These are phyloP conservation scores for Chiua virens DNA, from an alignment of 768 basidiomycete genomes.

Conservation along the genomic window DNA sequence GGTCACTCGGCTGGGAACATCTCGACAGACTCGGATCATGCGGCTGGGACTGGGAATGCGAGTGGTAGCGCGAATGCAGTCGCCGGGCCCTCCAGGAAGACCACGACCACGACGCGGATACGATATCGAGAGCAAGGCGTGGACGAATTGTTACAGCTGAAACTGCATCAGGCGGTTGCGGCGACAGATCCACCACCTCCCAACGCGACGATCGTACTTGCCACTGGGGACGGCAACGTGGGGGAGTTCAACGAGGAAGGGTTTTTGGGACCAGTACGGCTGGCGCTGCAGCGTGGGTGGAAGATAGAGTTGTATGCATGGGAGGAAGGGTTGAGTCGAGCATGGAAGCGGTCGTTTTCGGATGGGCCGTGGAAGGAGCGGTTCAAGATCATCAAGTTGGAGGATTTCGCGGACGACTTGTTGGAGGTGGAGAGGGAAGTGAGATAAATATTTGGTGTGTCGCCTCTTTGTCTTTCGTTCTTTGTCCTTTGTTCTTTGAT, in stretches of 20 bases:
- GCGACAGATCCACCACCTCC: conserved; percentile 62
- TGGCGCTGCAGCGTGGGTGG: conserved; percentile 89
- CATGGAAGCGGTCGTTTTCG: conserved; percentile 77
- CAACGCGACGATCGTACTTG: conserved; percentile 82
- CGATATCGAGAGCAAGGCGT: conserved; percentile 91
- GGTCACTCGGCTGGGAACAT: conserved; percentile 21
- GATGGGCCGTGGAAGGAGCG: conserved; percentile 39
- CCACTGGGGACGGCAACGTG: conserved; percentile 91
- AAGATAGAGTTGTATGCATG: conserved; percentile 93
- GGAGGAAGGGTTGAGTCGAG: conserved; percentile 77
- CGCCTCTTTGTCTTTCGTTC: too few relatives aligned
- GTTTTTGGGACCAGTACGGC: conserved; percentile 83
- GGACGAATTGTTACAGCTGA: conserved; percentile 91
- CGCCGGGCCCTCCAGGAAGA: conserved; percentile 16
- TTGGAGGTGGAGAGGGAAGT: conserved; percentile 41
- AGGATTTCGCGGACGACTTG: conserved; percentile 62
- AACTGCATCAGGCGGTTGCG: conserved; percentile 84
- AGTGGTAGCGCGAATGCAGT: conserved; percentile 3
- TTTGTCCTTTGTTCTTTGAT: background rate
- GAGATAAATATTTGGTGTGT: conserved; percentile 9
- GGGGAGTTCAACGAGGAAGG: conserved; percentile 93
- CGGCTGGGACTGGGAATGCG: background rate
- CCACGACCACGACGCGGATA: conserved; percentile 37
- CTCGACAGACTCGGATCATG: conserved; percentile 29
- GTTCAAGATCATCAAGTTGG: conserved; percentile 63